phyloP scores from a whole-genome alignment of 768 basidiomycete genomes.

The Asterophora lycoperdoides region DNA sequence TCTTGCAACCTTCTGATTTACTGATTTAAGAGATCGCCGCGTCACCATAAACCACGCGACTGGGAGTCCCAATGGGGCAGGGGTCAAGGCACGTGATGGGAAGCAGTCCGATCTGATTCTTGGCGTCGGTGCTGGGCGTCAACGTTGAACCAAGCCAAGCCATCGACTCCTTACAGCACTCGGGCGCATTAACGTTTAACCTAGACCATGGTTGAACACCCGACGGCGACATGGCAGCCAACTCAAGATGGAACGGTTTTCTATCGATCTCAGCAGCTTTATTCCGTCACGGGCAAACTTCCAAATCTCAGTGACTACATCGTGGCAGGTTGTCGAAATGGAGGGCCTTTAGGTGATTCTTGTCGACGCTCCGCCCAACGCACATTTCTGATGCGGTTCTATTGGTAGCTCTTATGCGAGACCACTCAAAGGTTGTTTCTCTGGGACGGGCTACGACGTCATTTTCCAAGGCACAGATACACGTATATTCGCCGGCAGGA shows the following conservation, averaged over 20 bases:
- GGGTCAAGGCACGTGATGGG: too few relatives aligned
- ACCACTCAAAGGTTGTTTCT: constrained; percentile 74
- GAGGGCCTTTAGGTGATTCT: constrained; percentile 80
- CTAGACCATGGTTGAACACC: constrained; percentile 63
- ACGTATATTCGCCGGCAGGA: constrained; percentile 84
- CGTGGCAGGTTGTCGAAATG: constrained; percentile 76
- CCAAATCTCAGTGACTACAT: constrained; percentile 77
- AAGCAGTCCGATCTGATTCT: too few relatives aligned
- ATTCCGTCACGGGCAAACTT: constrained; percentile 75
- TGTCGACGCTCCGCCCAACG: neutral
- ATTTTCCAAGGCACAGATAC: constrained; percentile 75
- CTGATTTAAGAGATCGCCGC: neutral
- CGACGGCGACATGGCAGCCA: constrained; percentile 84
- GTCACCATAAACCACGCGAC: too few relatives aligned
- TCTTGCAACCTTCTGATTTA: too few relatives aligned
- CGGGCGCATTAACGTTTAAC: neutral
- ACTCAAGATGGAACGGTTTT: constrained; percentile 86
- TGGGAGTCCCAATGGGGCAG: too few relatives aligned
- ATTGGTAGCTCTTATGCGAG: constrained; percentile 76
- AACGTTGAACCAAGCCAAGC: too few relatives aligned
- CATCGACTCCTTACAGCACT: too few relatives aligned
- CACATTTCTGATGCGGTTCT: too few relatives aligned
- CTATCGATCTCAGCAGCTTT: constrained; percentile 81
- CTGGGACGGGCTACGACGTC: constrained; percentile 54
- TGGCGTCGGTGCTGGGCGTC: too few relatives aligned